Evolutionary conservation across 2,329 filamentous ascomycete species (phyloP), one percentile per base, ranked within the genome.

Genomic region (Dothiorella sarmentorum): DNA sequence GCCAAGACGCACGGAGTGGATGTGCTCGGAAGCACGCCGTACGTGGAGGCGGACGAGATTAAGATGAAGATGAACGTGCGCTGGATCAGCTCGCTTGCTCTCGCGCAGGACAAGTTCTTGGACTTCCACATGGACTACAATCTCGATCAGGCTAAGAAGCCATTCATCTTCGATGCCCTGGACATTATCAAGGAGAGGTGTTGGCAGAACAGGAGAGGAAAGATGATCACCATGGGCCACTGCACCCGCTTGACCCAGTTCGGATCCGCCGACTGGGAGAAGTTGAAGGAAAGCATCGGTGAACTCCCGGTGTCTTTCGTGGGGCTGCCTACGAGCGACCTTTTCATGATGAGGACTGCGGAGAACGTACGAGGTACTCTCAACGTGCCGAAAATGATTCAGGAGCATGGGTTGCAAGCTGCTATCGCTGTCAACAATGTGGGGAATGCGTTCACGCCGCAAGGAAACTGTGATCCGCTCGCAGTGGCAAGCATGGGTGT

Each of bases 51-150:
- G 4, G 76, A 76, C 24, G 65, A 74, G 18, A 69, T 72, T 9
- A 77, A 77, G 6, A 77, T 80, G 60, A 74, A 79, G 55, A 67
- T 69, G 49, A 90, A 89, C 65, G 81, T 89, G 17, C 74, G 80
- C 17, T 90, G 84, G 83, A 83, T 87, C 15, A 74, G 87, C 37
- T 72, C 77, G 2, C 75, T 78, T 22, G 84, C 85, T 1, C 67
- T 85, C 35, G 61, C 72, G 20, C 67, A 77, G 37, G 66, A 70
- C 2, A 77, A 85, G 52, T 83, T 88, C 67, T 71, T 90, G 4
- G 87, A 90, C 65, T 84, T 90, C 44, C 88, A 90, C 67, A 76
- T 90, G 5, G 88, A 90, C 69, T 90, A 90, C 68, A 85, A 85
- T 59, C 73, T 90, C 2, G 79, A 85, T 53, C 60, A 71, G 2